Conservation (phyloP, 1,284 basidiomycete species). For the Irpex rosettiformis region DNA sequence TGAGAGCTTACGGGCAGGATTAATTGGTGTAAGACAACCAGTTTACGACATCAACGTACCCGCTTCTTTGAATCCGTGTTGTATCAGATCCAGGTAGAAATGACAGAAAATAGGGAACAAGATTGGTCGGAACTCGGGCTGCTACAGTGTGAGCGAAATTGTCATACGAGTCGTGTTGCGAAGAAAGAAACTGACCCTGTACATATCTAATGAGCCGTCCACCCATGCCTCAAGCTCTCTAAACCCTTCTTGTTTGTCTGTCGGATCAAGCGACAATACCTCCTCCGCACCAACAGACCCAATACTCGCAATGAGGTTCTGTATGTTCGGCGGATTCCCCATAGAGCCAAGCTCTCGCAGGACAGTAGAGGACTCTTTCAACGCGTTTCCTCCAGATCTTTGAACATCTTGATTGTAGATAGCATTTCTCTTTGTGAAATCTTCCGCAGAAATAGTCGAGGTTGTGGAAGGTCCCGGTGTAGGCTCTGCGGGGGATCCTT, state of each 20-base stretch:
- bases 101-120: conserved; percentile 96
- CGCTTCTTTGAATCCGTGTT: conserved; percentile 86
- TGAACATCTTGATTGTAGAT: conserved; percentile 64
- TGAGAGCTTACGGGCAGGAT: conserved; percentile 47
- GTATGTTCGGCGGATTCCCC: conserved; percentile 65
- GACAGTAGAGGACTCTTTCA: conserved; percentile 62
- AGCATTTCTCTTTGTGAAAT: conserved; percentile 63
- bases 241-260: conserved; percentile 87
- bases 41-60: conserved; percentile 45
- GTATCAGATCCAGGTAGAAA: conserved; percentile 93
- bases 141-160: conserved; percentile 12
- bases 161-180: conserved; percentile 3
- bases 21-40: background rate
- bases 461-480: conserved; percentile 36
- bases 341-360: conserved; percentile 62
- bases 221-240: conserved; percentile 92
- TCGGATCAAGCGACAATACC: conserved; percentile 80
- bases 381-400: conserved; percentile 59
- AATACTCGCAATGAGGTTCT: conserved; percentile 71
- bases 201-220: conserved; percentile 85
- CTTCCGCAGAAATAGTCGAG: conserved; percentile 48
- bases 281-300: conserved; percentile 79
- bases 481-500: conserved; percentile 53
- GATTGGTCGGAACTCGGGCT: conserved; percentile 93
- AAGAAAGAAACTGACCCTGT: conserved; percentile 58